Percentiles rank a stretch among this genome's conserved stretches.
Evolutionary conservation across 805 yeast genomes (phyloP).

Genomic region (Ogataea angusta): DNA sequence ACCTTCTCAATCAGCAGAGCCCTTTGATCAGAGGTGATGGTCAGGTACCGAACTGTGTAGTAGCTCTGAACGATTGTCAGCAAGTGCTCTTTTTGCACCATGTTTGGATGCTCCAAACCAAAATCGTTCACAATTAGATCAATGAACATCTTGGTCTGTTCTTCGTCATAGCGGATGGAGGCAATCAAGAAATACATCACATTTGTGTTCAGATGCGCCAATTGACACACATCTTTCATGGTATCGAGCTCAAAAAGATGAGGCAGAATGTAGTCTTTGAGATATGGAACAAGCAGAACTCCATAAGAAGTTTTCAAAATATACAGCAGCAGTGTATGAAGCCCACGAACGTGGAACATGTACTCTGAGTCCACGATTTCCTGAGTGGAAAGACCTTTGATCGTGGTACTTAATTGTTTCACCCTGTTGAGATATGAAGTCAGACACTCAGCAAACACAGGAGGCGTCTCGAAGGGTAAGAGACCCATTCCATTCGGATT

Average conservation of each 20-base stretch:
- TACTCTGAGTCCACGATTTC: conserved; percentile 58
- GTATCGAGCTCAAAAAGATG: conserved; percentile 60
- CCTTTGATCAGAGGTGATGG: conserved; percentile 47
- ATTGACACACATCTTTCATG: conserved; percentile 77
- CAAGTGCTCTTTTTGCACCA: conserved; percentile 63
- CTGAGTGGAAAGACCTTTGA: conserved; percentile 44
- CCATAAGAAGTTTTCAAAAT: conserved; percentile 54
- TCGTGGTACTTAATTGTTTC: conserved; percentile 32
- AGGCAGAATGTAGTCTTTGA: conserved; percentile 58
- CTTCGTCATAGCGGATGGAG: conserved; percentile 42
- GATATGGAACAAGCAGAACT: conserved; percentile 48
- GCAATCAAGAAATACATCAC: conserved; percentile 45
- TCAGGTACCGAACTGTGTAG: conserved; percentile 64
- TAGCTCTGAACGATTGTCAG: conserved; percentile 70
- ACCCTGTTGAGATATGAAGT: conserved; percentile 43
- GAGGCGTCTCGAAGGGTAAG: conserved; percentile 30
- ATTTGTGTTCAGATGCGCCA: conserved; percentile 58
- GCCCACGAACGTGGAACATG: conserved; percentile 61
- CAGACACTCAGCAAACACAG: conserved; percentile 36
- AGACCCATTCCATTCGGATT: conserved; percentile 35
- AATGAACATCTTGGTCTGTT: conserved; percentile 41
- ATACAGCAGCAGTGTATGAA: conserved; percentile 56
- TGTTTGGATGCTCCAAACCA: conserved; percentile 36
- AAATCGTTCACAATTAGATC: conserved; percentile 41
- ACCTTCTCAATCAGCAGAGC: conserved; percentile 48